Evolutionary conservation across 23 red algal genomes (phyloP).

Genomic region (Gracilaria vermiculophylla): DNA sequence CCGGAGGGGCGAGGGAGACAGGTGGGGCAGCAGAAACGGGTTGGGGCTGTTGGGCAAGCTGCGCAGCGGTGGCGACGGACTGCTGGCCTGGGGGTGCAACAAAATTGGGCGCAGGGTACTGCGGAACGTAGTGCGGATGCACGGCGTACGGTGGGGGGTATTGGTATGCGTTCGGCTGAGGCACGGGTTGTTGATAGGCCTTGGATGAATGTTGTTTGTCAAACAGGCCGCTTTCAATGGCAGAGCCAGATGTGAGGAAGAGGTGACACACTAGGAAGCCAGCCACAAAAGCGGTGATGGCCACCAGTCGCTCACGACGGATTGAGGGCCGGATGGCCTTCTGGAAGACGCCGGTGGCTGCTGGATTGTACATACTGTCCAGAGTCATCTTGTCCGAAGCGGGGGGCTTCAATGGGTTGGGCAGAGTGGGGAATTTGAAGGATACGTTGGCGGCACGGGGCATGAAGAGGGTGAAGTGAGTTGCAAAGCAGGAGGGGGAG

Average conservation of each 20-base stretch:
- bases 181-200: background rate
- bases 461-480: background rate
- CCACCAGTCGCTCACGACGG: background rate
- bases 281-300: slow-evolving; percentile 1
- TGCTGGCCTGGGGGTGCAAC: background rate
- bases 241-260: slow-evolving; percentile 18
- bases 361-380: background rate
- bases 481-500: background rate
- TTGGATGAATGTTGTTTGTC: background rate
- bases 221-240: background rate
- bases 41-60: background rate
- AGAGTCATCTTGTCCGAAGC: slow-evolving; percentile 5
- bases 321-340: background rate
- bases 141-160: background rate
- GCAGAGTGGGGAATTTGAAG: background rate
- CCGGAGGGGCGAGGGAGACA: background rate
- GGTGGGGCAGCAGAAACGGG: background rate
- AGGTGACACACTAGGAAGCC: background rate
- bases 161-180: background rate
- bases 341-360: background rate
- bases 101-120: background rate
- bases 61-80: background rate
- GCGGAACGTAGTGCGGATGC: background rate
- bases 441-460: slow-evolving; percentile 14
- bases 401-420: background rate